Evolutionary conservation across 192 early-diverging fungal species (phyloP).

Genomic region (Geranomyces variabilis): DNA sequence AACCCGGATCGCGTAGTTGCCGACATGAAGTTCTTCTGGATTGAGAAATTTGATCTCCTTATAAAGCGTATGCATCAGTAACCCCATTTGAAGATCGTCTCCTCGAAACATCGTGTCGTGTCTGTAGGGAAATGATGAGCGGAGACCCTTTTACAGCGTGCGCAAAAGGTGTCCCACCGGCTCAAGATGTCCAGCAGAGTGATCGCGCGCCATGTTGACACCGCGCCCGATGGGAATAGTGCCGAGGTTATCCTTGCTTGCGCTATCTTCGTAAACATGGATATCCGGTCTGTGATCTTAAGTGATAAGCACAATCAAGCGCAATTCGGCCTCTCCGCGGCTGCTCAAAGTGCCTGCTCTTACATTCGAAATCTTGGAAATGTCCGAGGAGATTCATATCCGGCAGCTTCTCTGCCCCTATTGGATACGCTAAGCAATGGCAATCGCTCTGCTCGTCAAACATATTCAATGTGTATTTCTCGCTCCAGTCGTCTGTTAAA

Average conservation of each 20-base stretch:
- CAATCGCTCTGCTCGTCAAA: neutral
- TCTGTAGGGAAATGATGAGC: constrained; percentile 9
- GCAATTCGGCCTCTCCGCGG: neutral
- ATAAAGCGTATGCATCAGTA: constrained; percentile 20
- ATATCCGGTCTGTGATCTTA: constrained; percentile 11
- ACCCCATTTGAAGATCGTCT: constrained; percentile 37
- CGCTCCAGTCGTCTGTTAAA: constrained; percentile 15
- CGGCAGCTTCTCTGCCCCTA: neutral
- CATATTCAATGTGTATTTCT: constrained; percentile 2
- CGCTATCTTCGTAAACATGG: constrained; percentile 4
- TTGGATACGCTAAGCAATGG: constrained; percentile 25
- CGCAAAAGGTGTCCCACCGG: neutral
- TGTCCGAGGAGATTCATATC: neutral
- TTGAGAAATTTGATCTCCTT: constrained; percentile 5
- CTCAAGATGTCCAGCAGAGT: constrained; percentile 19
- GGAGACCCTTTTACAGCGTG: no score
- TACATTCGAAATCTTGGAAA: constrained; percentile 35
- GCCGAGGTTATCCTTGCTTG: constrained; percentile 5
- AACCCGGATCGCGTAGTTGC: constrained; percentile 6
- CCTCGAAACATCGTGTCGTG: constrained; percentile 35
- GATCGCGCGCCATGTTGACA: constrained; percentile 29
- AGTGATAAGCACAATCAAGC: neutral
- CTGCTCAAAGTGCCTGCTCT: neutral
- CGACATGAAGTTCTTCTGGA: constrained; percentile 1
- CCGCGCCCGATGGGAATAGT: constrained; percentile 19